Percentiles rank a stretch among this genome's conserved stretches.
phyloP scores from a whole-genome alignment of 2,329 filamentous ascomycete genomes.

The Chrysoporthe deuterocubensis region DNA sequence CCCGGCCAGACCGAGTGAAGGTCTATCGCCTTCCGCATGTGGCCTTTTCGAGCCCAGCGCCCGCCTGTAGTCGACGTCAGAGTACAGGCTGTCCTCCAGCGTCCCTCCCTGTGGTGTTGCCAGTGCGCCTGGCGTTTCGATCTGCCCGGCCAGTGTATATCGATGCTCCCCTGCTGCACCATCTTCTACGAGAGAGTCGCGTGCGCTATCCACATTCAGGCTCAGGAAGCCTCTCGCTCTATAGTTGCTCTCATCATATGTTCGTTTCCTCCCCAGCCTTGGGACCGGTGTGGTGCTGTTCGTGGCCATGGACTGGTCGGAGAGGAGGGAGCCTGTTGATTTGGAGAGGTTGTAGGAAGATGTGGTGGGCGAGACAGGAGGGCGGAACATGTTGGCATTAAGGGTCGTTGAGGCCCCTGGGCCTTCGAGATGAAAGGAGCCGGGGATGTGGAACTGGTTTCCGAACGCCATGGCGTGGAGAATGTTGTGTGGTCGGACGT shows the following conservation, averaged over 20 bases:
- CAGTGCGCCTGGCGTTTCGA: conserved; percentile 49
- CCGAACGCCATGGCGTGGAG: conserved; percentile 36
- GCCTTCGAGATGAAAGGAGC: conserved; percentile 36
- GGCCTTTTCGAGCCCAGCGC: conserved; percentile 53
- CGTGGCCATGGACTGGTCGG: conserved; percentile 40
- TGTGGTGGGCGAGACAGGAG: conserved; percentile 36
- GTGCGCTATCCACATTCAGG: conserved; percentile 36
- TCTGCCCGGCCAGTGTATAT: conserved; percentile 59
- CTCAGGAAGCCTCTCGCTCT: conserved; percentile 26
- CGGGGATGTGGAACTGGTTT: conserved; percentile 39
- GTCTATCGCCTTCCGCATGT: conserved; percentile 43
- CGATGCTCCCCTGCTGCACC: conserved; percentile 34
- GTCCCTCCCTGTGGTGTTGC: conserved; percentile 37
- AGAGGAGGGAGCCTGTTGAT: conserved; percentile 45
- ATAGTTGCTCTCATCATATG: conserved; percentile 34
- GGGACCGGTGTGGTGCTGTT: conserved; percentile 34
- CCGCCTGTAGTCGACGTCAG: conserved; percentile 59
- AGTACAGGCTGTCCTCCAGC: conserved; percentile 60
- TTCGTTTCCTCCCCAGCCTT: conserved; percentile 54
- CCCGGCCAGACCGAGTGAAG: conserved; percentile 37
- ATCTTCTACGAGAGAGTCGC: conserved; percentile 33
- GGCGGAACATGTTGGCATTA: conserved; percentile 40
- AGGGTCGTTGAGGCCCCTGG: conserved; percentile 33
- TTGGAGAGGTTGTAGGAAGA: conserved; percentile 37
- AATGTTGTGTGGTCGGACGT: background rate